phyloP scores from a whole-genome alignment of 73 alveolate genomes.

The Blepharisma japonicum region DNA sequence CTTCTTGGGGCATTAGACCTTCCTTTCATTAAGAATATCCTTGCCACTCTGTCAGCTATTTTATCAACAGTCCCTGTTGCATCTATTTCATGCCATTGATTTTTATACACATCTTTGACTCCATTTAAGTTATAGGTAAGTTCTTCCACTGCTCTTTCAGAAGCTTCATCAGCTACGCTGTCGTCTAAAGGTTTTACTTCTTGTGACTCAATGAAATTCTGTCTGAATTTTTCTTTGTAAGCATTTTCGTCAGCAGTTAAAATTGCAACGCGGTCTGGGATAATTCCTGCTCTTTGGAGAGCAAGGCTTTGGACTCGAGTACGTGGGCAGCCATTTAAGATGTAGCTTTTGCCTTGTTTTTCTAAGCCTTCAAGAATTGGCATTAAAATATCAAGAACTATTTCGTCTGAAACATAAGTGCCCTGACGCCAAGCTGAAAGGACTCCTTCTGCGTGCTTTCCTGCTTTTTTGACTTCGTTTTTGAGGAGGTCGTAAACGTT shows the following conservation, averaged over 20 bases:
- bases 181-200: background rate
- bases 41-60: background rate
- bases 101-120: background rate
- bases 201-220: background rate
- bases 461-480: slow-evolving; percentile 8
- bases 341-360: slow-evolving; percentile 69
- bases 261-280: slow-evolving; percentile 87
- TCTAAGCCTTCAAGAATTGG: slow-evolving; percentile 74
- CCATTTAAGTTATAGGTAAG: background rate
- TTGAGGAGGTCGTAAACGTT: background rate
- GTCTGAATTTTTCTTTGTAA: slow-evolving; percentile 25
- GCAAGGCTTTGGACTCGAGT: slow-evolving; percentile 91
- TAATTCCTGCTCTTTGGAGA: slow-evolving; percentile 84
- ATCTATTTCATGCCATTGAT: background rate
- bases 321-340: slow-evolving; percentile 95
- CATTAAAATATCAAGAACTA: slow-evolving; percentile 73
- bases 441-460: background rate
- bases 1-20: slow-evolving; percentile 79
- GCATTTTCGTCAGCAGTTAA: slow-evolving; percentile 49
- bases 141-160: background rate
- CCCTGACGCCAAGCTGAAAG: slow-evolving; percentile 4
- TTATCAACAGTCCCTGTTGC: background rate
- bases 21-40: slow-evolving; percentile 32
- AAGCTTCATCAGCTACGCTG: background rate
- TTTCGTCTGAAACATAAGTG: slow-evolving; percentile 62